These are phyloP conservation scores for Lichtheimia hyalospora DNA, from an alignment of 371 early-diverging fungal species.

Conservation along the genomic window DNA sequence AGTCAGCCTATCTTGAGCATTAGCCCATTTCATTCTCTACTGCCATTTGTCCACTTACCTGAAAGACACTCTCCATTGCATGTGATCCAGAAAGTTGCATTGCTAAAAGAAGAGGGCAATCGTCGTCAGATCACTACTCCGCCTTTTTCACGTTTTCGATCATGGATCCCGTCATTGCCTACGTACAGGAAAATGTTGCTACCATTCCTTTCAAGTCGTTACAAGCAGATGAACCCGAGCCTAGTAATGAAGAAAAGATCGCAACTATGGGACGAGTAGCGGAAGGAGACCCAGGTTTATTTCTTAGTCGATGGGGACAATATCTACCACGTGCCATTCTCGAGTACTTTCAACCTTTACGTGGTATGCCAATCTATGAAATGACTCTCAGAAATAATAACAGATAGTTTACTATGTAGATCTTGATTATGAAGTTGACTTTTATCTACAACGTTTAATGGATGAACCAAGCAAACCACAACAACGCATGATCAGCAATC, in stretches of 20 bases:
- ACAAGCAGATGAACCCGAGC: conserved; percentile 33
- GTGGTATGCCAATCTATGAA: conserved; percentile 24
- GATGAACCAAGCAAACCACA: conserved; percentile 11
- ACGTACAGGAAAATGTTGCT: conserved; percentile 17
- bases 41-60: background rate
- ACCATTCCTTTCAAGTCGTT: conserved; percentile 45
- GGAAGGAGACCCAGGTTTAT: conserved; percentile 39
- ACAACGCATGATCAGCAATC: conserved; percentile 31
- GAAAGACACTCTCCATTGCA: conserved; percentile 3
- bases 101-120: too few species aligned
- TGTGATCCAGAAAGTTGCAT: background rate
- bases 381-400: too few species aligned
- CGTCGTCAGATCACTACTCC: too few species aligned
- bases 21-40: background rate
- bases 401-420: too few species aligned
- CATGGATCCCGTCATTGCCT: conserved; percentile 7
- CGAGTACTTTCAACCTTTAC: conserved; percentile 24
- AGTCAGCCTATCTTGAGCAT: conserved; percentile 13
- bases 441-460: conserved; percentile 29
- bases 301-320: conserved; percentile 51
- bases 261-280: conserved; percentile 27
- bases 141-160: background rate
- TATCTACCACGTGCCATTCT: conserved; percentile 32
- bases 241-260: conserved; percentile 26
- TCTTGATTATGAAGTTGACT: conserved; percentile 45